Conservation (phyloP, 495 filamentous ascomycete genomes). For the Xylaria flabelliformis region DNA sequence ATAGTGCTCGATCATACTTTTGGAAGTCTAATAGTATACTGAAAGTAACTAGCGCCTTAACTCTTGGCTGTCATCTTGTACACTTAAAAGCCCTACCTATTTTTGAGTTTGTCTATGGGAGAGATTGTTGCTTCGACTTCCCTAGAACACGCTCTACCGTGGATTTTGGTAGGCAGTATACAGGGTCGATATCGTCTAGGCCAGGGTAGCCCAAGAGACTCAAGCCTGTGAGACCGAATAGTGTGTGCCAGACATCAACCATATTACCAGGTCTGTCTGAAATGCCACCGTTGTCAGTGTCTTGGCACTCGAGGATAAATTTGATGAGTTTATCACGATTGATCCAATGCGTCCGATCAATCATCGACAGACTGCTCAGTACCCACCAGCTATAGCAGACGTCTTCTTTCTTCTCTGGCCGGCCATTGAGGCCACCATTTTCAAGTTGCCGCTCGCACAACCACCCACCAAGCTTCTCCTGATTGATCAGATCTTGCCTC, state of each 20-base stretch:
- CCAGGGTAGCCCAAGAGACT: conserved; percentile 80
- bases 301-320: conserved; percentile 90
- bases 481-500: conserved; percentile 81
- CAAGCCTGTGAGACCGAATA: conserved; percentile 87
- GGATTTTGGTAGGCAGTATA: conserved; percentile 84
- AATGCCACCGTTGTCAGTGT: conserved; percentile 82
- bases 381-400: conserved; percentile 99
- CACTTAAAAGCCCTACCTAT: too few species aligned
- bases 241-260: conserved; percentile 97
- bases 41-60: too few species aligned
- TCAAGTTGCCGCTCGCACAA: conserved; percentile 90
- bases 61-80: too few species aligned
- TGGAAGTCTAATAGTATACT: too few species aligned
- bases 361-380: conserved; percentile 84
- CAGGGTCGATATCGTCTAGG: conserved; percentile 80
- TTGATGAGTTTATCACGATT: conserved; percentile 73
- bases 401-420: conserved; percentile 95
- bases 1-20: neutral
- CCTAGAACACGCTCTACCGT: conserved; percentile 63
- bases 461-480: conserved; percentile 83
- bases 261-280: conserved; percentile 90
- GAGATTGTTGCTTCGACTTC: conserved; percentile 34
- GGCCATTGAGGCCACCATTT: conserved; percentile 87
- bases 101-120: too few species aligned
- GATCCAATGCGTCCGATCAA: conserved; percentile 89